Evolutionary conservation across 305 asterid genomes (phyloP).

Genomic region (Rubia tinctorum): DNA sequence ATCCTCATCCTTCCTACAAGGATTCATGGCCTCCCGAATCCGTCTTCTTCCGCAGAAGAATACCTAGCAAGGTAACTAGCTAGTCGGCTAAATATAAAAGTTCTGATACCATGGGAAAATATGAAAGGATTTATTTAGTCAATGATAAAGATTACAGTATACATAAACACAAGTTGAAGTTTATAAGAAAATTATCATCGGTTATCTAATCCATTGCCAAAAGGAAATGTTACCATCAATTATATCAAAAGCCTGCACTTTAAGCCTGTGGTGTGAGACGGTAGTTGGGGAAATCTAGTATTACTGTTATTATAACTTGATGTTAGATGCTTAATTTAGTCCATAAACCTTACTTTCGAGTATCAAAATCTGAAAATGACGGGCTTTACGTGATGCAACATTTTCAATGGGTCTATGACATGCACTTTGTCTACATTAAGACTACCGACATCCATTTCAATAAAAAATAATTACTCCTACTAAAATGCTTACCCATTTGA

Average conservation of each 20-base stretch:
- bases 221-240: background rate
- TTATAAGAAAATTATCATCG: too few species aligned
- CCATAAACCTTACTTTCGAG: background rate
- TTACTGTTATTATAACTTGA: background rate
- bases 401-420: background rate
- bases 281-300: background rate
- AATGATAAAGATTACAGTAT: too few species aligned
- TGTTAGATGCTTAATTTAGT: background rate
- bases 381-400: background rate
- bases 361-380: background rate
- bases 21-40: constrained; percentile 40
- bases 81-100: background rate
- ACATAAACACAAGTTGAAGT: too few species aligned
- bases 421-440: background rate
- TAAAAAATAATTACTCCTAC: too few species aligned
- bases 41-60: constrained; percentile 44
- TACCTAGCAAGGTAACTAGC: constrained; percentile 72
- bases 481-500: too few species aligned
- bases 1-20: constrained; percentile 63
- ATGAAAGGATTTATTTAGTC: too few species aligned
- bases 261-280: background rate
- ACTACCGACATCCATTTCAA: background rate
- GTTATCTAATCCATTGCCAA: background rate
- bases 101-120: too few species aligned
- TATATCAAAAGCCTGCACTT: background rate